Percentiles rank a stretch among this genome's conserved stretches.
These are phyloP conservation scores for Penstemon eatonii DNA, from an alignment of 257 asterid species.

Conservation along the genomic window DNA sequence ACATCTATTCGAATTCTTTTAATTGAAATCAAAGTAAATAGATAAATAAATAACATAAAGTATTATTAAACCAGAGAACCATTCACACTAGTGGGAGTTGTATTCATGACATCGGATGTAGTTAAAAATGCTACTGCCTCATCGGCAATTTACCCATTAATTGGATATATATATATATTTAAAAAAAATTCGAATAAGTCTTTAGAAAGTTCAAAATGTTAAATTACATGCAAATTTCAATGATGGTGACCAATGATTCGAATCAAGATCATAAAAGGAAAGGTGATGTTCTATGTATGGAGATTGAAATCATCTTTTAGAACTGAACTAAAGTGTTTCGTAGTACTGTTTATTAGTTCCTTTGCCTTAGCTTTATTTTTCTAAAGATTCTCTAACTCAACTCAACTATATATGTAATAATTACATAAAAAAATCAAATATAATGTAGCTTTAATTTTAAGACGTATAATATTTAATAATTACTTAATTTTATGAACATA, in stretches of 20 bases:
- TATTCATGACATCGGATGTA: too few relatives aligned
- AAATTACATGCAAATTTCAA: slow-evolving; percentile 6
- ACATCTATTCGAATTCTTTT: too few relatives aligned
- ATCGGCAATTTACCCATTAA: too few relatives aligned
- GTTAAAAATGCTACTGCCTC: too few relatives aligned
- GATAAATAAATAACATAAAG: too few relatives aligned
- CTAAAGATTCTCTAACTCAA: slow-evolving; percentile 25
- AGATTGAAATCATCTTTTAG: slow-evolving; percentile 50
- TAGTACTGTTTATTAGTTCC: slow-evolving; percentile 31
- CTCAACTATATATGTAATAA: not conserved
- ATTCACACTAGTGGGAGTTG: too few relatives aligned
- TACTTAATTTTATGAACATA: too few relatives aligned
- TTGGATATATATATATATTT: not conserved
- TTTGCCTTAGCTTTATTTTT: slow-evolving; percentile 28
- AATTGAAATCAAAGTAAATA: too few relatives aligned
- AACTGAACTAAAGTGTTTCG: slow-evolving; percentile 42
- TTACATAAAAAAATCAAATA: too few relatives aligned
- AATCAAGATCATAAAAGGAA: slow-evolving; percentile 26
- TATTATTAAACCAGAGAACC: too few relatives aligned
- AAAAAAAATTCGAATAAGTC: not conserved
- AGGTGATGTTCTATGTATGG: slow-evolving; percentile 21
- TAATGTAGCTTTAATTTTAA: not conserved
- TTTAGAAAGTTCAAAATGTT: not conserved
- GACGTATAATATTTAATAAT: too few relatives aligned
- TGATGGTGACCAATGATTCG: slow-evolving; percentile 25